Conservation (phyloP, 2,329 filamentous ascomycete species). For the Gnomoniopsis smithogilvyi region DNA sequence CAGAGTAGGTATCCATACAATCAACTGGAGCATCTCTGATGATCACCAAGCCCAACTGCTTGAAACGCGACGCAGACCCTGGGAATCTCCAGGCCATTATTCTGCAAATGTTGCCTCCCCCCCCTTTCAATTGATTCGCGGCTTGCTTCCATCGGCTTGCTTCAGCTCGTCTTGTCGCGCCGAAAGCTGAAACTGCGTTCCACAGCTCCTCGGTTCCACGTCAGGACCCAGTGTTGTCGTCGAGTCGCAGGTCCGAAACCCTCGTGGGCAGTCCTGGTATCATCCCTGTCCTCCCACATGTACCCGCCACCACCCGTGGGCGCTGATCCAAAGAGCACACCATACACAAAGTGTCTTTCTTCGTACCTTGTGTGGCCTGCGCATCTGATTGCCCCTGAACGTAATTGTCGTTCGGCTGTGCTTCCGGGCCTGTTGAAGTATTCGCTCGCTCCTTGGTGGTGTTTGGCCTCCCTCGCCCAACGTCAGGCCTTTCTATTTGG, state of each 20-base stretch:
- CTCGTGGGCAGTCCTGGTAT: slow-evolving; percentile 1
- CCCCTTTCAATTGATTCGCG: too few species aligned
- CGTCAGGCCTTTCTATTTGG: not conserved
- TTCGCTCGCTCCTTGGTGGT: not conserved
- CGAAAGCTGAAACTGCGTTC: not conserved
- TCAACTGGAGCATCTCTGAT: too few species aligned
- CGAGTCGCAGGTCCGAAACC: slow-evolving; percentile 4
- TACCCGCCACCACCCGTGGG: not conserved
- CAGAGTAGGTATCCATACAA: too few species aligned
- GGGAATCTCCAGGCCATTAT: too few species aligned
- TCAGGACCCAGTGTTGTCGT: not conserved
- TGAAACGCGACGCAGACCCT: too few species aligned
- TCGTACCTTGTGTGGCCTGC: not conserved
- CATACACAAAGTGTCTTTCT: not conserved
- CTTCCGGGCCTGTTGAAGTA: not conserved
- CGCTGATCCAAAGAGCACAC: not conserved
- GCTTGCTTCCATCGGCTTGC: too few species aligned
- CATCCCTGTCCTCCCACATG: not conserved
- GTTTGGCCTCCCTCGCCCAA: not conserved
- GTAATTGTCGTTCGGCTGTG: not conserved
- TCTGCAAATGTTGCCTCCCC: too few species aligned
- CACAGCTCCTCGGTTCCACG: not conserved
- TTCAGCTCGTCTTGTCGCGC: not conserved
- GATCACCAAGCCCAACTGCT: too few species aligned
- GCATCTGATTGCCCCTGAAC: not conserved